phyloP scores from a whole-genome alignment of 2,329 filamentous ascomycete species.

The Tolypocladium ophioglossoides region DNA sequence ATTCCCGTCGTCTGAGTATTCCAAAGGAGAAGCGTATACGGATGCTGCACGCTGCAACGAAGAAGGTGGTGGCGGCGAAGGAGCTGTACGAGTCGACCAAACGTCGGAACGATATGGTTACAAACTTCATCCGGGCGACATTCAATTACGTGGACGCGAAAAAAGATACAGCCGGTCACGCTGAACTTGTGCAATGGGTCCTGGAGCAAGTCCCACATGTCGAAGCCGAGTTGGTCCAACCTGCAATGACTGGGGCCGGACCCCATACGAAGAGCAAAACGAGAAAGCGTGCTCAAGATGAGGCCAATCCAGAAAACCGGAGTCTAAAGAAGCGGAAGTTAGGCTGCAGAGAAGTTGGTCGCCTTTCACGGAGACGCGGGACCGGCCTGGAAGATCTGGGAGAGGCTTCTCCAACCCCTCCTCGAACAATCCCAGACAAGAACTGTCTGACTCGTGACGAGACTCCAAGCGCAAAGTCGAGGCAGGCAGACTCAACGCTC shows the following conservation, averaged over 20 bases:
- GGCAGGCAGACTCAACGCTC: background rate
- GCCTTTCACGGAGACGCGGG: no score
- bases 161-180: constrained; percentile 7
- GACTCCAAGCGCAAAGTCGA: background rate
- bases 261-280: no score
- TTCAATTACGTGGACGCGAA: constrained; percentile 4
- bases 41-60: constrained; percentile 1
- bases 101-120: background rate
- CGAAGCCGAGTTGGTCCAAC: constrained; percentile 9
- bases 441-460: no score
- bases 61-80: background rate
- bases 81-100: background rate
- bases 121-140: constrained; percentile 3
- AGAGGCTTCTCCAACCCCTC: no score
- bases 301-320: no score
- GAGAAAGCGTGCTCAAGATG: no score
- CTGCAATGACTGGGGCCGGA: background rate
- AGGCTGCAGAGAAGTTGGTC: no score
- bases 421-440: no score
- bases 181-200: constrained; percentile 14
- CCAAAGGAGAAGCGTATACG: background rate
- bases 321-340: no score
- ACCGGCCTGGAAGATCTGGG: no score
- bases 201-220: constrained; percentile 14
- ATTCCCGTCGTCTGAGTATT: constrained; percentile 1